Conservation (phyloP, 163 green algal species). For the Scenedesmus sp. region DNA sequence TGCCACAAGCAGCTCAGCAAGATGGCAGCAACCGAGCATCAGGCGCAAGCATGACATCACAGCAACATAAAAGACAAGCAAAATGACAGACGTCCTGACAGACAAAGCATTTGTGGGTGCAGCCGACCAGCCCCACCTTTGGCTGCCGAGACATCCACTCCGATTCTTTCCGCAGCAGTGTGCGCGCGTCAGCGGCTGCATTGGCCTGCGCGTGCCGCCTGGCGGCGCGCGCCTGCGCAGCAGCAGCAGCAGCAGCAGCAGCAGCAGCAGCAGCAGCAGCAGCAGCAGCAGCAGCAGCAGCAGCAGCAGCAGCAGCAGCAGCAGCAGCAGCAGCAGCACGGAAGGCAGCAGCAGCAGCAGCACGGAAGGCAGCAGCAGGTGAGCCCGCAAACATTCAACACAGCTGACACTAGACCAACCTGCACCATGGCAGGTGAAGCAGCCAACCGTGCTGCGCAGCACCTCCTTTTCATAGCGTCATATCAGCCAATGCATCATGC, state of each 20-base stretch:
- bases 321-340: no score
- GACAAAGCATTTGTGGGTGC: neutral
- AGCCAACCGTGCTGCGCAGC: no score
- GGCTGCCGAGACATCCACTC: slow-evolving; percentile 92
- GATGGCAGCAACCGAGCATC: no score
- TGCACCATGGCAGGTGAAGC: no score
- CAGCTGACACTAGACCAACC: no score
- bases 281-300: no score
- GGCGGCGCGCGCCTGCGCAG: slow-evolving; percentile 64
- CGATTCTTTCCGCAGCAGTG: slow-evolving; percentile 78
- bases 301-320: no score
- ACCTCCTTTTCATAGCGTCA: neutral
- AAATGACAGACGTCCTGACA: no score
- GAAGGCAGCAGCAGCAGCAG: neutral
- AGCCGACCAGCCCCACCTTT: slow-evolving; percentile 63
- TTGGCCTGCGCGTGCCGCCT: slow-evolving; percentile 71
- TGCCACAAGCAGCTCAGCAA: no score
- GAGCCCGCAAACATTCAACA: no score
- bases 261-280: neutral
- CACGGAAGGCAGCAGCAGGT: neutral
- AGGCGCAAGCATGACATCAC: no score
- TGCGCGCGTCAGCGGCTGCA: slow-evolving; percentile 73
- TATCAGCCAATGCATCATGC: neutral
- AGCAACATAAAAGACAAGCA: no score
- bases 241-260: neutral